Percentiles rank a stretch among this genome's conserved stretches.
Conservation (phyloP, 139 green algal species). For the Limnomonas spitsbergensis region DNA sequence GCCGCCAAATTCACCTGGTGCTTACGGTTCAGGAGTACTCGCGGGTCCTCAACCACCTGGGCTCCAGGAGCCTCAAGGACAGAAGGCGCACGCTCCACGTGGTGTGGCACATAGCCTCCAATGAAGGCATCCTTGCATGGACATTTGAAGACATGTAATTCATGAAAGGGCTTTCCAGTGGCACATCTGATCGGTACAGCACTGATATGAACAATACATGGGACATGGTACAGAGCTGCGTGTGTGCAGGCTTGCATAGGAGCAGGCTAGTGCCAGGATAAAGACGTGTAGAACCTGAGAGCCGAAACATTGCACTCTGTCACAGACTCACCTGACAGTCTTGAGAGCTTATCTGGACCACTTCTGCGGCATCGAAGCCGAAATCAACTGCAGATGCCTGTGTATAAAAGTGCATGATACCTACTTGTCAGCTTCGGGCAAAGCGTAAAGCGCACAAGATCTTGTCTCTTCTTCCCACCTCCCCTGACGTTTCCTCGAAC, state of each 20-base stretch:
- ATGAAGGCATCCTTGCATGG: conserved; percentile 7
- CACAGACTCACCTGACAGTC: neutral
- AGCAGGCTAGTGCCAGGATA: too few species aligned
- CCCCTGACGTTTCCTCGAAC: too few species aligned
- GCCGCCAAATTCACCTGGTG: too few species aligned
- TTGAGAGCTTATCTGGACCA: neutral
- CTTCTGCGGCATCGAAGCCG: neutral
- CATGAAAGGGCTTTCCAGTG: neutral
- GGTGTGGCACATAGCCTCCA: neutral
- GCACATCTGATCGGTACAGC: too few species aligned
- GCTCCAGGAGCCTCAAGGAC: neutral
- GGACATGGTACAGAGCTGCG: too few species aligned
- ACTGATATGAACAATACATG: too few species aligned
- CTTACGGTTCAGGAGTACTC: neutral
- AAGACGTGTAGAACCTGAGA: too few species aligned
- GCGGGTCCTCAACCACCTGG: neutral
- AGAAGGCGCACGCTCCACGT: neutral
- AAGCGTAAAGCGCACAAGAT: too few species aligned
- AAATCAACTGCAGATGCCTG: neutral
- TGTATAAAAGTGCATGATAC: too few species aligned
- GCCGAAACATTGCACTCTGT: neutral
- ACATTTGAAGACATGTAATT: neutral
- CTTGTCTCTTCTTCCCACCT: too few species aligned
- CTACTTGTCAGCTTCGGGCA: too few species aligned
- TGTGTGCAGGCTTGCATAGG: too few species aligned